These are phyloP conservation scores for Gracilaria gracilis DNA, from an alignment of 23 red algal species.

Conservation along the genomic window DNA sequence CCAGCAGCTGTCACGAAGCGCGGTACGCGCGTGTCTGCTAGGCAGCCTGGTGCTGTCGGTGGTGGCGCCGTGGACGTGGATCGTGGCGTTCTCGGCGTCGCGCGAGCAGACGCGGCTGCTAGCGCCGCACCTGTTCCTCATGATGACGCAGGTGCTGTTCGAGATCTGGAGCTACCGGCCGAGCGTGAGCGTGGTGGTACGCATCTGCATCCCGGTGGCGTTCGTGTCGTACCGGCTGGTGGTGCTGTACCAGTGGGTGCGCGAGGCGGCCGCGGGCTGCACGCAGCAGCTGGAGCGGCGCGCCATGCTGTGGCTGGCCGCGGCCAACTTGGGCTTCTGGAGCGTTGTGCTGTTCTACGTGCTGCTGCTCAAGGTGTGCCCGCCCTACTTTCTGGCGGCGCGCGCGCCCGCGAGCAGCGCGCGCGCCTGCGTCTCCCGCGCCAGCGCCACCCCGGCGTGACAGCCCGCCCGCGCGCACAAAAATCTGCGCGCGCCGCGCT, in stretches of 20 bases:
- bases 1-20: neutral
- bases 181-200: slow-evolving; percentile 23
- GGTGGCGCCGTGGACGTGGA: slow-evolving; percentile 58
- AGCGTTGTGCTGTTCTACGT: slow-evolving; percentile 58
- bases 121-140: slow-evolving; percentile 67
- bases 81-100: neutral
- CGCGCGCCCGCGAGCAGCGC: neutral
- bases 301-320: slow-evolving; percentile 21
- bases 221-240: slow-evolving; percentile 50
- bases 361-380: slow-evolving; percentile 68
- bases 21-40: slow-evolving; percentile 20
- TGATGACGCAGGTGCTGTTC: slow-evolving; percentile 78
- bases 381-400: slow-evolving; percentile 45
- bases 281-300: neutral
- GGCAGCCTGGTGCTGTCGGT: slow-evolving; percentile 44
- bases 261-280: neutral
- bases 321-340: slow-evolving; percentile 55
- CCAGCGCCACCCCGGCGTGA: too few relatives aligned
- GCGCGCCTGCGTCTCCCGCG: too few relatives aligned
- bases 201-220: slow-evolving; percentile 46
- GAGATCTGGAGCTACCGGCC: slow-evolving; percentile 67
- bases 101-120: slow-evolving; percentile 1
- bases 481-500: neutral
- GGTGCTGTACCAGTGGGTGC: slow-evolving; percentile 39
- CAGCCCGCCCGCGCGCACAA: neutral